These are phyloP conservation scores for Yamadazyma oceani DNA, from an alignment of 1,139 yeast genomes.

Conservation along the genomic window DNA sequence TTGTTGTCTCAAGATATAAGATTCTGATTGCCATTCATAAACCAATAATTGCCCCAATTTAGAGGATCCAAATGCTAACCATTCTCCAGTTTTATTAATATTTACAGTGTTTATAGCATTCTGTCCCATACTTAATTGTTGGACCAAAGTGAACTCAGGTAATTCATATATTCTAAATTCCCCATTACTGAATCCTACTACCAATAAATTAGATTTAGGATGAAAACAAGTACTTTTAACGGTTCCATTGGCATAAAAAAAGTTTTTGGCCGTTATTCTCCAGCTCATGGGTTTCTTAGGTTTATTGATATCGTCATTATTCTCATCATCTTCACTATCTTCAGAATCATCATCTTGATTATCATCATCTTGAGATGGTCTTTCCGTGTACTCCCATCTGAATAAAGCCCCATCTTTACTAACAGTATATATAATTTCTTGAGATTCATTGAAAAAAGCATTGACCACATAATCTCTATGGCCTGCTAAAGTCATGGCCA, in stretches of 20 bases:
- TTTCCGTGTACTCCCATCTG: constrained; percentile 80
- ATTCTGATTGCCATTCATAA: constrained; percentile 98
- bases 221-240: constrained; percentile 87
- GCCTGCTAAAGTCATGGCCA: constrained; percentile 86
- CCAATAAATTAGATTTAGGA: constrained; percentile 62
- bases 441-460: constrained; percentile 83
- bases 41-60: constrained; percentile 91
- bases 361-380: constrained; percentile 37
- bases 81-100: constrained; percentile 84
- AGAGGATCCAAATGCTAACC: constrained; percentile 95
- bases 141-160: constrained; percentile 68
- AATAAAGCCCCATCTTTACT: constrained; percentile 95
- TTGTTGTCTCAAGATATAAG: constrained; percentile 91
- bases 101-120: constrained; percentile 81
- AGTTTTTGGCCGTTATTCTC: constrained; percentile 81
- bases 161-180: constrained; percentile 91
- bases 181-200: constrained; percentile 91
- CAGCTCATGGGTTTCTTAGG: constrained; percentile 49
- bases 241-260: constrained; percentile 68
- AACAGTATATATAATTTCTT: constrained; percentile 85
- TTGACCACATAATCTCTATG: constrained; percentile 86
- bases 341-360: constrained; percentile 34
- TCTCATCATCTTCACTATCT: constrained; percentile 38
- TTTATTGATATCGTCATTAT: constrained; percentile 21
- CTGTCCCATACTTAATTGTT: constrained; percentile 90